A percentile compares a stretch with the other conserved stretches of the same genome.
Conservation (phyloP, 129 eudicot species). For the Mikania micrantha region DNA sequence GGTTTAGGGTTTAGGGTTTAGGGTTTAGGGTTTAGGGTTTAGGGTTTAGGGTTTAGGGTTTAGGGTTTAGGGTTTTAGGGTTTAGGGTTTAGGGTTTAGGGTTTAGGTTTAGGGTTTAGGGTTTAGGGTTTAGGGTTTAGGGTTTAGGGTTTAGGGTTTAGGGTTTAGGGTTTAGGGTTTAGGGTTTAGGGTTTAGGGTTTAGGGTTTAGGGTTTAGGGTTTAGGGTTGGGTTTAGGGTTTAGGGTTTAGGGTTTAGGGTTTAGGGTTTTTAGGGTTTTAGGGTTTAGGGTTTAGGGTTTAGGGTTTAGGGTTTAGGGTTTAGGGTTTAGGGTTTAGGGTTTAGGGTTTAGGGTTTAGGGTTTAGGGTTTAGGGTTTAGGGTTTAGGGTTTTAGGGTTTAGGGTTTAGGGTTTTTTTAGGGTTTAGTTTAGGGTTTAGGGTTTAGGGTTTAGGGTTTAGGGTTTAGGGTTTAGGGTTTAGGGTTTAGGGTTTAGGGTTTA, state of each 20-base stretch:
- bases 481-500: neutral
- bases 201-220: neutral
- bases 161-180: slow-evolving; percentile 5
- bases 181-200: slow-evolving; percentile 1
- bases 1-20: neutral
- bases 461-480: neutral
- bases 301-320: neutral
- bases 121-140: neutral
- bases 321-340: neutral
- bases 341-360: neutral
- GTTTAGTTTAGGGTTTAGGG: slow-evolving; percentile 5
- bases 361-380: neutral
- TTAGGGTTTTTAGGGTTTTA: neutral
- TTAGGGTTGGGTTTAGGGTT: neutral
- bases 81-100: neutral
- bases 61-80: neutral
- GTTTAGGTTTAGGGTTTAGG: neutral
- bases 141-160: slow-evolving; percentile 1
- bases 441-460: slow-evolving; percentile 3
- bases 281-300: neutral
- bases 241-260: neutral
- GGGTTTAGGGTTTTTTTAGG: neutral
- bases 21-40: neutral
- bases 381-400: neutral
- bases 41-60: neutral